phyloP scores from a whole-genome alignment of 305 asterid genomes.

The Ilex paraguariensis region DNA sequence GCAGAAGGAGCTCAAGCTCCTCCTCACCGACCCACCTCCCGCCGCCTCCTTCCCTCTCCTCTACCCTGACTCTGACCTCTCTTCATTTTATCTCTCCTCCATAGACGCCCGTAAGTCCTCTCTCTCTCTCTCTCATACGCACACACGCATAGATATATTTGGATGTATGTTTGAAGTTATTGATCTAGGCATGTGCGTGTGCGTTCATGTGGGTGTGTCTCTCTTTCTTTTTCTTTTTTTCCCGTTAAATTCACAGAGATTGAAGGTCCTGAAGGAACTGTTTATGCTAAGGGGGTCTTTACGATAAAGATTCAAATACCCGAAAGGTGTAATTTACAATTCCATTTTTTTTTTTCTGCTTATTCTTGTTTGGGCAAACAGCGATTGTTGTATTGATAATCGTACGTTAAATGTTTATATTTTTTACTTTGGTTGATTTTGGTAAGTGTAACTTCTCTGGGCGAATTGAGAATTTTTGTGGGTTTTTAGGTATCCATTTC shows the following conservation, averaged over 20 bases:
- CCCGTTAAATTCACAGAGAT: constrained; percentile 33
- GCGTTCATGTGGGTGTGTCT: not conserved
- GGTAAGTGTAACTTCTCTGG: constrained; percentile 11
- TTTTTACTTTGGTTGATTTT: not conserved
- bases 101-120: constrained; percentile 48
- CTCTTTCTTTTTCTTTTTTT: not conserved
- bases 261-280: constrained; percentile 75
- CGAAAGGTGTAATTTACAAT: constrained; percentile 40
- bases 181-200: not conserved
- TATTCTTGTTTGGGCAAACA: not conserved
- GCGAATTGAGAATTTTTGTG: not conserved
- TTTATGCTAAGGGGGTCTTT: constrained; percentile 62
- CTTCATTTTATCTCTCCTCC: constrained; percentile 43
- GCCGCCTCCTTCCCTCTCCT: constrained; percentile 68
- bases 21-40: constrained; percentile 77
- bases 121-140: not conserved
- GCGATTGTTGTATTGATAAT: constrained; percentile 1
- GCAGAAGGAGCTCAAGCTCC: constrained; percentile 81
- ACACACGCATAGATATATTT: constrained; percentile 1
- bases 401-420: not conserved
- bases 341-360: not conserved
- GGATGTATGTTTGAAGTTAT: not conserved
- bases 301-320: constrained; percentile 69
- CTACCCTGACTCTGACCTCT: constrained; percentile 33
- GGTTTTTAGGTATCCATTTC: constrained; percentile 68